phyloP scores from a whole-genome alignment of 495 filamentous ascomycete genomes.

The Penicillium desertorum region DNA sequence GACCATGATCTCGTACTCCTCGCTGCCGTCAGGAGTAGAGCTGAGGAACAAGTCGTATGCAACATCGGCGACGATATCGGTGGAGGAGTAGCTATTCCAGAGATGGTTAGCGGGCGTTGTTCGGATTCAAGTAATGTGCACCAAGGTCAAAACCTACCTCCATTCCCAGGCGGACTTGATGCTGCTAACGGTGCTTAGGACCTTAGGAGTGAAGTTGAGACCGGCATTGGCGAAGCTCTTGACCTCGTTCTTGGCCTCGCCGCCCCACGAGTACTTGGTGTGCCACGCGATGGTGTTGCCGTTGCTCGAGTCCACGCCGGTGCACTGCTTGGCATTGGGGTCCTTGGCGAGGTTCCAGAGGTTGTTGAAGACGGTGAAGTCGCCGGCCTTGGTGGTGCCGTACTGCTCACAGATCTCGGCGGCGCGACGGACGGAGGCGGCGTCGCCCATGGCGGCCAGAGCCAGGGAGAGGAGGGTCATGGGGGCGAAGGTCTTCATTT shows the following conservation, averaged over 20 bases:
- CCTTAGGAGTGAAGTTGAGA: constrained; percentile 43
- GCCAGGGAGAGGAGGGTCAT: constrained; percentile 26
- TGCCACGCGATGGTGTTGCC: constrained; percentile 54
- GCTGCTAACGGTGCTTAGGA: constrained; percentile 48
- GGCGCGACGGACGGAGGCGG: constrained; percentile 36
- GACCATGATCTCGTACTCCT: constrained; percentile 70
- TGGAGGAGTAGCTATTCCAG: constrained; percentile 52
- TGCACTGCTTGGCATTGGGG: constrained; percentile 57
- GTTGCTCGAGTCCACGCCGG: constrained; percentile 48
- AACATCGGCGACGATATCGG: constrained; percentile 58
- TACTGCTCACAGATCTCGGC: constrained; percentile 53
- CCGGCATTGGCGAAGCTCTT: constrained; percentile 62
- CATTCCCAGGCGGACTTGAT: constrained; percentile 57
- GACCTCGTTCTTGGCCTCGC: constrained; percentile 45
- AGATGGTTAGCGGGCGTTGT: background rate
- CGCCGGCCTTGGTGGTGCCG: constrained; percentile 42
- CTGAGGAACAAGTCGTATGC: constrained; percentile 65
- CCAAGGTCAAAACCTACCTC: constrained; percentile 33
- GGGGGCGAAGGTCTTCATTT: constrained; percentile 38
- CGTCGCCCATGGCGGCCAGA: constrained; percentile 36
- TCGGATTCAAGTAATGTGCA: background rate
- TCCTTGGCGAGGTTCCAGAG: constrained; percentile 50
- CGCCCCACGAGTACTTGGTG: constrained; percentile 58
- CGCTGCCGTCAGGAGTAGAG: constrained; percentile 41
- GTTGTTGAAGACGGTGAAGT: constrained; percentile 56